Evolutionary conservation across 2,329 filamentous ascomycete species (phyloP).

Genomic region (Mollisia scopiformis): DNA sequence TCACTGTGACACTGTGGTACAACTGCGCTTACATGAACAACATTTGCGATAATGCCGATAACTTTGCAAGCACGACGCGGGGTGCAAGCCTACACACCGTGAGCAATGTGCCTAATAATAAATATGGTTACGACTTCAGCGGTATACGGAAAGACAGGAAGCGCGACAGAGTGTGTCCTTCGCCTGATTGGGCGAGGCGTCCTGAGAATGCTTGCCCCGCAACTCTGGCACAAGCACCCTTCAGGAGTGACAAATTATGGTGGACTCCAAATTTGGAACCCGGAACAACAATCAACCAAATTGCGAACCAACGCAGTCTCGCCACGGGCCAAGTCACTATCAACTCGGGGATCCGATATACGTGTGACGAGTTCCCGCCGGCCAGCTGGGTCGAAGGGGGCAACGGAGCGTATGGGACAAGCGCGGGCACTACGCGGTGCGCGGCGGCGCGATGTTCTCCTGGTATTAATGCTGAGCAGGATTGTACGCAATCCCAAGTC

Average conservation of each 20-base stretch:
- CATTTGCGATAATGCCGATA: constrained; percentile 30
- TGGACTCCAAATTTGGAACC: constrained; percentile 17
- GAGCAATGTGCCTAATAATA: neutral
- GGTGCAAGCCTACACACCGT: constrained; percentile 13
- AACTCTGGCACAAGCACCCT: neutral
- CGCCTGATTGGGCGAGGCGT: neutral
- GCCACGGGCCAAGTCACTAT: neutral
- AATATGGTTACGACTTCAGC: constrained; percentile 8
- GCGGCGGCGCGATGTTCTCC: constrained; percentile 19
- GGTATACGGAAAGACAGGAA: neutral
- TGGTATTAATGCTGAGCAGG: constrained; percentile 24
- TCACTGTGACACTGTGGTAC: constrained; percentile 19
- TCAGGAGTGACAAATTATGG: constrained; percentile 10
- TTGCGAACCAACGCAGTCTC: neutral
- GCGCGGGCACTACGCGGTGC: constrained; percentile 11
- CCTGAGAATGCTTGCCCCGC: constrained; percentile 11
- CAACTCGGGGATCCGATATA: constrained; percentile 26
- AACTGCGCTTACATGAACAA: constrained; percentile 32
- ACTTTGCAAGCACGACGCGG: constrained; percentile 15
- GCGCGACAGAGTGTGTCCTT: neutral
- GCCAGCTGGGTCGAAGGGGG: constrained; percentile 35
- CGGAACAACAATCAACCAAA: constrained; percentile 1
- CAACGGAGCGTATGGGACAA: neutral
- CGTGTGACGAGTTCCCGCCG: constrained; percentile 38
- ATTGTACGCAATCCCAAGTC: constrained; percentile 5